A percentile compares a stretch with the other conserved stretches of the same genome.
Conservation (phyloP, 2,329 filamentous ascomycete genomes). For the Botryotinia narcissicola region DNA sequence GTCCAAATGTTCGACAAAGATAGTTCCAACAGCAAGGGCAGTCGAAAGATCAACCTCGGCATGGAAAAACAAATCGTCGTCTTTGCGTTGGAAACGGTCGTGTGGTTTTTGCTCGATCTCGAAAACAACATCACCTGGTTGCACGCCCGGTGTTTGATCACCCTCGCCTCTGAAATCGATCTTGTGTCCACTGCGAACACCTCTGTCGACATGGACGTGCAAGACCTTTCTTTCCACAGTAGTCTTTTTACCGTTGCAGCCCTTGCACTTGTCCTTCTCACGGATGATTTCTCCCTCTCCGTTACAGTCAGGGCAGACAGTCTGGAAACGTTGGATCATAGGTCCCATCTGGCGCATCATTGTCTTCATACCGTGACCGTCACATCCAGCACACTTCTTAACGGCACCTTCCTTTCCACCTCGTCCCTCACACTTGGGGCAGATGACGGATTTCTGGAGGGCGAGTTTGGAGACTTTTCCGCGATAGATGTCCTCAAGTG, state of each 20-base stretch:
- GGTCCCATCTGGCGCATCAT: slow-evolving; percentile 99
- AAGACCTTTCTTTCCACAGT: slow-evolving; percentile 96
- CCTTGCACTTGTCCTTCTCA: slow-evolving; percentile 97
- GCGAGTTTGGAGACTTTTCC: slow-evolving; percentile 98
- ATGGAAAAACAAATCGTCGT: slow-evolving; percentile 93
- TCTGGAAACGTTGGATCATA: slow-evolving; percentile 99
- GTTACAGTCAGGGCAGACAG: slow-evolving; percentile 95
- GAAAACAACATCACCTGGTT: slow-evolving; percentile 95
- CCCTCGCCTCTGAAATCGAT: slow-evolving; percentile 97
- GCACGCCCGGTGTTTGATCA: slow-evolving; percentile 89
- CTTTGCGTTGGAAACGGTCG: slow-evolving; percentile 87
- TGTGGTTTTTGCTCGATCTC: slow-evolving; percentile 99
- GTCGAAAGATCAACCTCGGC: slow-evolving; percentile 95
- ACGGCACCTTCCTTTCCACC: slow-evolving; percentile 98
- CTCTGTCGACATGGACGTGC: slow-evolving; percentile 94
- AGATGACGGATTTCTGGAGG: slow-evolving; percentile 95
- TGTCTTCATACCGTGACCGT: slow-evolving; percentile 96
- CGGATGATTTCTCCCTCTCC: slow-evolving; percentile 96
- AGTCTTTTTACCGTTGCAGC: slow-evolving; percentile 96
- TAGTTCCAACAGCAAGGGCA: slow-evolving; percentile 83
- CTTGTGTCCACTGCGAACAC: slow-evolving; percentile 90
- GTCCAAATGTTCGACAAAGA: slow-evolving; percentile 94
- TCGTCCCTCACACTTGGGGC: slow-evolving; percentile 87
- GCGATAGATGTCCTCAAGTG: slow-evolving; percentile 94
- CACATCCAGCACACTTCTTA: slow-evolving; percentile 85